Conservation (phyloP, 768 basidiomycete genomes). For the Aureoboletus auriporus region DNA sequence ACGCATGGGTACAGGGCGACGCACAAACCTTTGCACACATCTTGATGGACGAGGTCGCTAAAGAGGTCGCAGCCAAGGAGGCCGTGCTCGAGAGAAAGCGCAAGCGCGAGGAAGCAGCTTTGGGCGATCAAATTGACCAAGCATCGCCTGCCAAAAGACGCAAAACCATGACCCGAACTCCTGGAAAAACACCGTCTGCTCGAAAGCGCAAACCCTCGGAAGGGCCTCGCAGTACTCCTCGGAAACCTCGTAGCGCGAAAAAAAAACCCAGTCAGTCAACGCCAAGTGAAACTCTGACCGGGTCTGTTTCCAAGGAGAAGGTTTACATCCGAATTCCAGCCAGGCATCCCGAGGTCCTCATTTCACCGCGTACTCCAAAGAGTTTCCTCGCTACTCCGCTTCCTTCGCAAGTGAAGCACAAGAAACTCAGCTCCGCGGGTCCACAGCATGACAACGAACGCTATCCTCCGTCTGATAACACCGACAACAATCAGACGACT, state of each 20-base stretch:
- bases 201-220: slow-evolving; percentile 24
- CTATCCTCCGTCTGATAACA: slow-evolving; percentile 25
- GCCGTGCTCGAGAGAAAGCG: slow-evolving; percentile 51
- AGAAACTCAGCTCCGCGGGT: slow-evolving; percentile 14
- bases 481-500: slow-evolving; percentile 7
- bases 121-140: slow-evolving; percentile 12
- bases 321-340: slow-evolving; percentile 23
- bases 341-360: slow-evolving; percentile 19
- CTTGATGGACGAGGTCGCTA: slow-evolving; percentile 55
- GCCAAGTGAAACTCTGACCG: slow-evolving; percentile 13
- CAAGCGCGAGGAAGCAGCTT: slow-evolving; percentile 43
- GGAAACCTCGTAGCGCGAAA: slow-evolving; percentile 26
- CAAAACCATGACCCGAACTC: slow-evolving; percentile 15
- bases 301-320: slow-evolving; percentile 24
- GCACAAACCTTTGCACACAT: slow-evolving; percentile 72
- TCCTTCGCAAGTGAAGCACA: slow-evolving; percentile 21
- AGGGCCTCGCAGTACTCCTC: slow-evolving; percentile 20
- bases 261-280: slow-evolving; percentile 10
- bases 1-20: slow-evolving; percentile 87
- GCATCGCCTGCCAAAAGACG: slow-evolving; percentile 21
- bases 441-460: slow-evolving; percentile 11
- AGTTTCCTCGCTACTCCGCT: slow-evolving; percentile 17
- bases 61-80: slow-evolving; percentile 52
- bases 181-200: slow-evolving; percentile 14
- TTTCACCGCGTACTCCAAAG: slow-evolving; percentile 11